A percentile compares a stretch with the other conserved stretches of the same genome.
Evolutionary conservation across 352 stramenopile genomes (phyloP).

Genomic region (Phytophthora capsici): DNA sequence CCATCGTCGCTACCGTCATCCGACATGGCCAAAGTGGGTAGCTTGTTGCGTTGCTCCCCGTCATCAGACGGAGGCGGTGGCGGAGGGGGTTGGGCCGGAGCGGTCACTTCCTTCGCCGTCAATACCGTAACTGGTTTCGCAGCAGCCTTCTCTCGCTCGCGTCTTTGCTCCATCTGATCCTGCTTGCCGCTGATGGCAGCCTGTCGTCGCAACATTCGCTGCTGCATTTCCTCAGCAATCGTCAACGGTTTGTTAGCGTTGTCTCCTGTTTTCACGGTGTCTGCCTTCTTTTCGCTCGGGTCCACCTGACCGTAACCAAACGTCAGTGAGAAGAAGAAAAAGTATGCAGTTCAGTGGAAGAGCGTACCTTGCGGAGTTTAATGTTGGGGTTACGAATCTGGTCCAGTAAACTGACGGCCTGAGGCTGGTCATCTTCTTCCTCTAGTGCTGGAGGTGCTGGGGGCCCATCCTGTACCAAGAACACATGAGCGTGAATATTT

Average conservation of each 20-base stretch:
- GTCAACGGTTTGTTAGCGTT: conserved; percentile 60
- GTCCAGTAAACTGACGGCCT: conserved; percentile 53
- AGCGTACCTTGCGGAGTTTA: conserved; percentile 55
- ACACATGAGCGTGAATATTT: background rate
- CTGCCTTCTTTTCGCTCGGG: conserved; percentile 36
- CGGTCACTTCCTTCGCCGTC: conserved; percentile 79
- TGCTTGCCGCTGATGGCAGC: conserved; percentile 86
- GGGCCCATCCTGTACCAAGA: conserved; percentile 34
- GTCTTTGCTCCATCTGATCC: conserved; percentile 81
- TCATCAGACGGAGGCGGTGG: conserved; percentile 60
- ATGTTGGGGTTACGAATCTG: conserved; percentile 69
- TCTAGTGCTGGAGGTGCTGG: conserved; percentile 32
- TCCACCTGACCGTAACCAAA: conserved; percentile 34
- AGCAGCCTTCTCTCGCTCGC: conserved; percentile 67
- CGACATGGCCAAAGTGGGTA: conserved; percentile 84
- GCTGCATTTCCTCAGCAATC: conserved; percentile 84
- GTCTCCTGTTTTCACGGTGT: conserved; percentile 44
- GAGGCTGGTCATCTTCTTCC: conserved; percentile 40
- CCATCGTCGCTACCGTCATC: conserved; percentile 76
- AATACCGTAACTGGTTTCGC: conserved; percentile 79
- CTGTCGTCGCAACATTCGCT: conserved; percentile 78
- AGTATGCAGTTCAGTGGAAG: background rate
- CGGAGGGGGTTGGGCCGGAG: conserved; percentile 45
- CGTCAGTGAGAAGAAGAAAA: conserved; percentile 8
- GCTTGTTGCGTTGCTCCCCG: conserved; percentile 47